Base-by-base conservation (phyloP, 768 basidiomycete species). In the Phylloporus arenicola region DNA sequence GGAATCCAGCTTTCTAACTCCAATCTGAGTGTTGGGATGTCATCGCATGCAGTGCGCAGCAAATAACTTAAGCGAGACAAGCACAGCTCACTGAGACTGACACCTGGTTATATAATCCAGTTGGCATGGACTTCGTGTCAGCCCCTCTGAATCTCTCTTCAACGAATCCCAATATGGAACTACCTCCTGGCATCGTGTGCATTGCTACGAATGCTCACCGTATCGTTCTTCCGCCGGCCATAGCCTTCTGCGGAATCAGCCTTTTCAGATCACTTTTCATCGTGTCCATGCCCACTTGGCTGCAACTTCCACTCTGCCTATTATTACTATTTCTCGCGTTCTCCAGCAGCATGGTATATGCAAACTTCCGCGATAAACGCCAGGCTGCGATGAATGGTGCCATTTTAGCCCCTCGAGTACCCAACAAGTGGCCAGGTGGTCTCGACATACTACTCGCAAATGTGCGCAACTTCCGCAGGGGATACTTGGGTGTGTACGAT, bases 371-470 rank as follows among this genome's bases (percentile, higher is more conserved):
- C 5, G 51, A 63, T 24, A 52, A 27, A 22, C 58, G 49, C 2
- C 51, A 53, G 16, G 60, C 60, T 37, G 47, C 41, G 5, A 20
- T 43, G 14, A 51, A 48, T 29, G 68, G 69, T 7, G 71, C 71
- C 6, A 51, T 65, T 16, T 43, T 69, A 13, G 62, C 73, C 4
- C 73, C 72, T 6, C 48, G 20, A 20, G 65, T 72, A 17, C 49
- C 58, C 3, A 69, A 65, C 48, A 64, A 54, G 35, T 70, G 65
- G 69, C 70, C 70, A 3, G 70, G 69, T 24, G 69, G 70, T 30
- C 31, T 77, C 6, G 70, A 72, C 35, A 39, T 69, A 16, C 49
- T 75, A 1, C 24, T 56, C 14, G 47, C 47, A 4, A 54, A 53
- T 16, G 0, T 71, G n/a, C 50, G 50, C 13, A 63, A 62, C 34